phyloP scores from a whole-genome alignment of 495 filamentous ascomycete genomes.

The Pyrenula massariospora region DNA sequence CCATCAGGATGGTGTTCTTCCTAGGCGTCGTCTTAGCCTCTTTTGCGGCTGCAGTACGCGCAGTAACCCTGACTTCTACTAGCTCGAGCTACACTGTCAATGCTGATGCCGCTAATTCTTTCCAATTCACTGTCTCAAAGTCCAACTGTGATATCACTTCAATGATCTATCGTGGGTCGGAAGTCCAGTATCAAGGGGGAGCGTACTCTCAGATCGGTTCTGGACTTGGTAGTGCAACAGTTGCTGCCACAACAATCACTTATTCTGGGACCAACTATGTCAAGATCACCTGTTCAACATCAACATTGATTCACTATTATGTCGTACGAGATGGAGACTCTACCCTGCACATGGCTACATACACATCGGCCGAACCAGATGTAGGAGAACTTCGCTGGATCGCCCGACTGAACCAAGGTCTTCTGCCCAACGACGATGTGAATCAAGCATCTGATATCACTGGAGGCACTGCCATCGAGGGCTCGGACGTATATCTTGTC shows the following conservation, averaged over 20 bases:
- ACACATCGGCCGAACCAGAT: conserved; percentile 45
- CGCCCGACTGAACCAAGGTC: conserved; percentile 42
- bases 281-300: conserved; percentile 49
- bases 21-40: background rate
- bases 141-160: conserved; percentile 52
- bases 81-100: conserved; percentile 32
- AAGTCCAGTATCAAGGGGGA: conserved; percentile 40
- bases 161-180: conserved; percentile 43
- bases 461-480: conserved; percentile 41
- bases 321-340: conserved; percentile 46
- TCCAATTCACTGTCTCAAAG: conserved; percentile 45
- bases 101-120: conserved; percentile 37
- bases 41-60: background rate
- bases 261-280: conserved; percentile 34
- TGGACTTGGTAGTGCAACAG: conserved; percentile 46
- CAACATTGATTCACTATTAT: conserved; percentile 51
- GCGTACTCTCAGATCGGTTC: conserved; percentile 45
- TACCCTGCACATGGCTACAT: conserved; percentile 52
- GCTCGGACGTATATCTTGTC: conserved; percentile 51
- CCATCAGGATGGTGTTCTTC: background rate
- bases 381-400: conserved; percentile 57
- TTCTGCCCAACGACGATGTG: conserved; percentile 44
- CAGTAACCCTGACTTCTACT: background rate
- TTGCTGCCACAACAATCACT: conserved; percentile 33
- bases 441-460: conserved; percentile 26